Evolutionary conservation across 768 basidiomycete species (phyloP), one percentile per base, ranked within the genome.

Genomic region (Suillus discolor): DNA sequence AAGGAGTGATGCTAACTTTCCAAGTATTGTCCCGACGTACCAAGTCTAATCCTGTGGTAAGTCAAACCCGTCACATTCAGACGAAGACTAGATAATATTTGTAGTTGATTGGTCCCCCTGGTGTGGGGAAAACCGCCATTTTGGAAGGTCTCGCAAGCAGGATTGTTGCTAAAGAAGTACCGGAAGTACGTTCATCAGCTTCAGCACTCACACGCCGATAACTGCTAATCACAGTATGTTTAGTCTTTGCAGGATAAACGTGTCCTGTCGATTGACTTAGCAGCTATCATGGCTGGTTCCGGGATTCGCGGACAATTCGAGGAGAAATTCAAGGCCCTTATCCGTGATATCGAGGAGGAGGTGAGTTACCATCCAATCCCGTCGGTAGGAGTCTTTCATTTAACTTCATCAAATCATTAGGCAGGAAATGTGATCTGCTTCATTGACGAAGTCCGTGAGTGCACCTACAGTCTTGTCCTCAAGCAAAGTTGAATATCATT

Each of bases 251-350:
- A 94, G 66, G 79, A 90, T 71, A 97, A 96, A 74, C 87, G 91
- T n/a, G 92, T 97, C 0, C 84, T 97, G 0, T 88, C 95, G 0
- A 85, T 97, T 62, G 95, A 96, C 74, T 82, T 97, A 3, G 84
- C 93, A 0, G 87, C 89, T 1, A 86, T 97, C 28, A 85, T 96
- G 79, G 95, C 93, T 8, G 95, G 95, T 1, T 93, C 94, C 1
- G 94, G 94, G 0, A 91, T 97, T 62, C 88, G 95, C 49, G 95
- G 95, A 2, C 92, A 95, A 70, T 96, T 96, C 62, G 95, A 97
- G 70, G 93, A 94, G 75, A 94, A 94, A 70, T 96, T 96, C 84
- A 96, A 96, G 75, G 90, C 88, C 0, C 81, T 97, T 2, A 80
- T 97, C n/a, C 85, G 85, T 34, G 95, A 97, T 72, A 96, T 97